Evolutionary conservation across 176 grass and related monocot species (phyloP).

Genomic region (Elymus sibiricus): DNA sequence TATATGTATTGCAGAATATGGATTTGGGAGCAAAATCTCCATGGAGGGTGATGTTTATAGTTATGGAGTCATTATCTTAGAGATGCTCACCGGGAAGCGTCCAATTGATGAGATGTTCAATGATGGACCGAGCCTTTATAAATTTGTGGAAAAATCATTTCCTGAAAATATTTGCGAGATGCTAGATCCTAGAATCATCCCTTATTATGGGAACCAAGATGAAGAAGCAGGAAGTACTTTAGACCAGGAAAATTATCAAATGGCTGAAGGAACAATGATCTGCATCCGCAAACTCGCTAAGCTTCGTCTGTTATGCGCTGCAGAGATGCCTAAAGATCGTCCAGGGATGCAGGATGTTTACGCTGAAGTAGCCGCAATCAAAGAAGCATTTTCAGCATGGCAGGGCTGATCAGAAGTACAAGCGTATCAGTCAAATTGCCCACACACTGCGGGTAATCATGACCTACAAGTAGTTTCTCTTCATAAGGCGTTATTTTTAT

Average conservation of each 20-base stretch:
- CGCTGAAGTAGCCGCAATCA: conserved; percentile 22
- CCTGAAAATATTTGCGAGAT: no score
- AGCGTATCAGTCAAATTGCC: neutral
- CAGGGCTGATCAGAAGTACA: neutral
- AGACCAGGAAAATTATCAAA: no score
- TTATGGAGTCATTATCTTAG: neutral
- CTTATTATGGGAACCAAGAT: no score
- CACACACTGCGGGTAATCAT: neutral
- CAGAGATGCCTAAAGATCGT: conserved; percentile 37
- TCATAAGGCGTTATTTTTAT: neutral
- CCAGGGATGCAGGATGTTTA: conserved; percentile 39
- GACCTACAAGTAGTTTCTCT: neutral
- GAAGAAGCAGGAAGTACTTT: no score
- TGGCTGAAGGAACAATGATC: neutral
- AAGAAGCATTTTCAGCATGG: conserved; percentile 15
- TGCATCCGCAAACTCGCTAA: conserved; percentile 21
- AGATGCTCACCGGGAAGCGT: no score
- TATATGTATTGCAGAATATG: no score
- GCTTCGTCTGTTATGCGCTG: conserved; percentile 39
- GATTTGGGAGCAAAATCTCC: no score
- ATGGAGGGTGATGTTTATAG: no score
- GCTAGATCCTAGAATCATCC: no score
- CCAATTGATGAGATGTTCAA: no score
- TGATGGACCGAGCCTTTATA: no score
- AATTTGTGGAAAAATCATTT: no score